Base-by-base conservation (phyloP, 2,329 filamentous ascomycete species). In the Calonectria hongkongensis region DNA sequence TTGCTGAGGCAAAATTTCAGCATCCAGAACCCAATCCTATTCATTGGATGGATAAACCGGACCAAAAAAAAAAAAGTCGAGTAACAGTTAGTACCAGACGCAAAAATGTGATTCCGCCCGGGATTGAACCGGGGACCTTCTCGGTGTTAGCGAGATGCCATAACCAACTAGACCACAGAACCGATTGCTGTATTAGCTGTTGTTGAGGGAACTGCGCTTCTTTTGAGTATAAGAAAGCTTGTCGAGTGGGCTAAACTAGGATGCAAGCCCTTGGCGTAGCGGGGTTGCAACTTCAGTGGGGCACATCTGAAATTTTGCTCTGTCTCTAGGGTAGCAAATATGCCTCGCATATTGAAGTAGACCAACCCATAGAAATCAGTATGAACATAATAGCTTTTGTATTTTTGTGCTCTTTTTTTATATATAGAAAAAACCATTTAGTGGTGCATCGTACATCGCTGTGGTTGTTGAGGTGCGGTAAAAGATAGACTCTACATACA, bases 101-200 rank as follows among this genome's bases (percentile, higher is more conserved):
- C 71, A 77, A 81, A 78, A 73, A 39, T 9, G 69, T 83, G 82
- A 79, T 84, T 83, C 76, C 82, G 82, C 82, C 82, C 82, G 82
- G 82, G 81, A 81, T 84, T 75, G 82, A 84, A 84, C 82, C 82
- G 82, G 81, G 82, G 82, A 83, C 81, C 81, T 83, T 83, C 81
- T 83, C 82, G 82, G 82, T 83, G 82, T 83, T 83, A 84, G 76
- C 82, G 82, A 83, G 81, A 83, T 82, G 81, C 82, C 82, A 84
- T 84, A 78, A 84, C 82, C 82, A 83, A 80, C 82, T 84, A 83
- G 82, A 84, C 82, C 82, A 84, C 82, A 81, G 75, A 84, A 84
- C 81, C 82, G 67, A 21, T 8, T 58, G 28, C 39, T 51, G 2
- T 25, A 39, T 8, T 39, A 10, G 33, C 33, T 9, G 33, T 60